A percentile compares a stretch with the other conserved stretches of the same genome.
Conservation (phyloP, 2,329 filamentous ascomycete genomes). For the Hypocreales sp. region DNA sequence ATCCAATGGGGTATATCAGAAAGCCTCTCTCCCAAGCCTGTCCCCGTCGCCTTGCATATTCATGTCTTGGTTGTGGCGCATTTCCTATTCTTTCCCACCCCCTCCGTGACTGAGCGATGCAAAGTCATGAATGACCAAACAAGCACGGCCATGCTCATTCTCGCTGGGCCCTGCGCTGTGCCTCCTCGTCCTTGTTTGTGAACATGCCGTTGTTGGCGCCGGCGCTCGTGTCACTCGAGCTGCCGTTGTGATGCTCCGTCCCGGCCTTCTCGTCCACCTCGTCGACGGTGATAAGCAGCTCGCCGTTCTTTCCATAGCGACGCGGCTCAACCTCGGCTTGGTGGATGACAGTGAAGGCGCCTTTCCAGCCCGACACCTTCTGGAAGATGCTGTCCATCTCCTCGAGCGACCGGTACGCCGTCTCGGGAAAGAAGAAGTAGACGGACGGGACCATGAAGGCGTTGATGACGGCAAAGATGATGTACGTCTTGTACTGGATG, state of each 20-base stretch:
- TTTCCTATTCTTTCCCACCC: too few species aligned
- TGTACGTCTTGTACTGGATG: constrained; percentile 45
- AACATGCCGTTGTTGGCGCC: constrained; percentile 12
- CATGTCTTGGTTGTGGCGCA: too few species aligned
- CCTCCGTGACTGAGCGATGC: too few species aligned
- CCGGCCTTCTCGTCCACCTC: constrained; percentile 22
- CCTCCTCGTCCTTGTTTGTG: constrained; percentile 17
- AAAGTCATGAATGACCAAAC: too few species aligned
- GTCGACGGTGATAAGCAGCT: constrained; percentile 33
- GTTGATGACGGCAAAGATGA: constrained; percentile 53
- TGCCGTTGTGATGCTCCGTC: constrained; percentile 12
- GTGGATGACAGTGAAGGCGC: constrained; percentile 19
- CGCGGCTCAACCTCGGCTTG: constrained; percentile 30
- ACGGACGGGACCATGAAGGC: constrained; percentile 39
- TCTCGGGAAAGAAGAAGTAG: constrained; percentile 51
- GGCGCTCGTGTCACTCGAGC: constrained; percentile 10
- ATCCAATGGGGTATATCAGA: too few species aligned
- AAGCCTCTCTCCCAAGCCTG: too few species aligned
- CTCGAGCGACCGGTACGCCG: constrained; percentile 45
- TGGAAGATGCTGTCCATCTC: constrained; percentile 53
- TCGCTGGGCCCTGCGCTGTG: constrained; percentile 10
- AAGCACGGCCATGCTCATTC: too few species aligned
- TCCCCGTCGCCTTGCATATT: too few species aligned
- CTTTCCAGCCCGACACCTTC: constrained; percentile 29
- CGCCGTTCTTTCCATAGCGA: constrained; percentile 43